Evolutionary conservation across 495 filamentous ascomycete genomes (phyloP).

Genomic region (Trichocladium uniseriatum): DNA sequence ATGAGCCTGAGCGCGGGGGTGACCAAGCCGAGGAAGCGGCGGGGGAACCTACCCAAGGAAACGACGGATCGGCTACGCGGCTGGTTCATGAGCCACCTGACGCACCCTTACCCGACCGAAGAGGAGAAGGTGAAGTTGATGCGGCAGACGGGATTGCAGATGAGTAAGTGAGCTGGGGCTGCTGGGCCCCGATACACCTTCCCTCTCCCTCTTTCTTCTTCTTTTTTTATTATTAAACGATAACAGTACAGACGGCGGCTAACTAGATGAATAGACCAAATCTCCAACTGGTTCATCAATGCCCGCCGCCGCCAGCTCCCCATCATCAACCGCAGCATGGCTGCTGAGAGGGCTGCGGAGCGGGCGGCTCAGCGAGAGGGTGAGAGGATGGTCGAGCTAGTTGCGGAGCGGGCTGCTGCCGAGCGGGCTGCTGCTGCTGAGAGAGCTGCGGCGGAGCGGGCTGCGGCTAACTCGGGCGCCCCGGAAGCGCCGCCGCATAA

Average conservation of each 20-base stretch:
- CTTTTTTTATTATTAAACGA: too few relatives aligned
- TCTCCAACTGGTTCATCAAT: constrained; percentile 6
- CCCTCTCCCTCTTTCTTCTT: not conserved
- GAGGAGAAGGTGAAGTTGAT: not conserved
- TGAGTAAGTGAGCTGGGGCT: too few relatives aligned
- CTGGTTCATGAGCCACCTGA: not conserved
- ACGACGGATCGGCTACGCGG: not conserved
- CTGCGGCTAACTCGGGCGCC: too few relatives aligned
- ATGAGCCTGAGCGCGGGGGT: not conserved
- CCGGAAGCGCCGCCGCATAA: too few relatives aligned
- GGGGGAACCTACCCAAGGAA: not conserved
- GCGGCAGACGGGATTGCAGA: not conserved
- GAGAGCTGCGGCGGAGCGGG: too few relatives aligned
- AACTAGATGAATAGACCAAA: not conserved
- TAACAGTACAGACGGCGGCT: too few relatives aligned
- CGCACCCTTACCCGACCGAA: not conserved
- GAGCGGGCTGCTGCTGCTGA: too few relatives aligned
- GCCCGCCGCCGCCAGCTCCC: not conserved
- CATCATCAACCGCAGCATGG: not conserved
- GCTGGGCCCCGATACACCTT: too few relatives aligned
- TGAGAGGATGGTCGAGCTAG: too few relatives aligned
- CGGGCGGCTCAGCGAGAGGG: too few relatives aligned
- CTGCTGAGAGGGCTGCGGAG: too few relatives aligned
- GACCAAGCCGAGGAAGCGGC: not conserved
- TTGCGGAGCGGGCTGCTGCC: too few relatives aligned